phyloP scores from a whole-genome alignment of 495 filamentous ascomycete genomes.

The Neurospora africana region DNA sequence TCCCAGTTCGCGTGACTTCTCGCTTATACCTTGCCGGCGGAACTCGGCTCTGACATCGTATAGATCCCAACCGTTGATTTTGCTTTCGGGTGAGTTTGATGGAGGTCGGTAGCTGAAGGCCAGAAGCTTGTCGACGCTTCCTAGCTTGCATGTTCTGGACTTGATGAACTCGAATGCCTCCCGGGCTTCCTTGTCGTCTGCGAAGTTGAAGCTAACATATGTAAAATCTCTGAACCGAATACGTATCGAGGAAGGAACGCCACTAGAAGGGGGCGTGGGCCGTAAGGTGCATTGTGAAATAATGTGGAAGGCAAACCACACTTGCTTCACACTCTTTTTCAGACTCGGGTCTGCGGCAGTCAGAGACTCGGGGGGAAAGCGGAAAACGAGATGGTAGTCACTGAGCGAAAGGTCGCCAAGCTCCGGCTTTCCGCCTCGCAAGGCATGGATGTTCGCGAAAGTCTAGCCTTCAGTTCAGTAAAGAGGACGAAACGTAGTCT shows the following conservation, averaged over 20 bases:
- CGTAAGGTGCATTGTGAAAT: constrained; percentile 65
- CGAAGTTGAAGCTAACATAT: constrained; percentile 85
- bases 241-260: constrained; percentile 71
- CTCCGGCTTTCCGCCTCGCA: constrained; percentile 31
- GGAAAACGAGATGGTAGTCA: constrained; percentile 31
- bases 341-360: constrained; percentile 16
- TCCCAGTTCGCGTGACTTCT: constrained; percentile 59
- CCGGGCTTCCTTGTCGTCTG: constrained; percentile 57
- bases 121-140: constrained; percentile 80
- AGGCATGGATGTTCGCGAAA: constrained; percentile 32
- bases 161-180: constrained; percentile 88
- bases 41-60: constrained; percentile 81
- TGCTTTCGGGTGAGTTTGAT: constrained; percentile 50
- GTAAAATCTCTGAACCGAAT: constrained; percentile 86
- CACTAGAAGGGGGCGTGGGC: constrained; percentile 58
- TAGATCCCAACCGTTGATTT: constrained; percentile 73
- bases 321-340: constrained; percentile 50
- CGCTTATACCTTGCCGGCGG: constrained; percentile 66
- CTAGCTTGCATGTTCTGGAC: constrained; percentile 68
- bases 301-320: constrained; percentile 91
- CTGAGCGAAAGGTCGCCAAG: constrained; percentile 35
- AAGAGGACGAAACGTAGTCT: constrained; percentile 1
- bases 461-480: constrained; percentile 16
- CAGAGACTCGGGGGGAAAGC: constrained; percentile 21
- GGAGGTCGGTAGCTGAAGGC: constrained; percentile 78